Evolutionary conservation across 352 stramenopile genomes (phyloP).

Genomic region (Globisporangium splendens): DNA sequence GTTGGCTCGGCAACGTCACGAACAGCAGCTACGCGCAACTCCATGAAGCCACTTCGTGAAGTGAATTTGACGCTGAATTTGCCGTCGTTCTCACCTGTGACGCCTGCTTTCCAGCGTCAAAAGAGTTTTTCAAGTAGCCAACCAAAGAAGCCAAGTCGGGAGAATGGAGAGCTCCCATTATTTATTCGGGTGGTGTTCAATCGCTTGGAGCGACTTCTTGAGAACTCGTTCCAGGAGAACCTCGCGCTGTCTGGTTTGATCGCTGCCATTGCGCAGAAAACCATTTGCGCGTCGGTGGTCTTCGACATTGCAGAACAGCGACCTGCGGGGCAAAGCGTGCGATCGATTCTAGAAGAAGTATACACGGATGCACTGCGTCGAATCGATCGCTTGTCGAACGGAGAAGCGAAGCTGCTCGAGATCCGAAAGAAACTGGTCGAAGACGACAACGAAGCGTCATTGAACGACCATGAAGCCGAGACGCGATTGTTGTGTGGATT

Average conservation of each 20-base stretch:
- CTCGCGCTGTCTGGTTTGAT: constrained; percentile 76
- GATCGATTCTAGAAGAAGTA: constrained; percentile 79
- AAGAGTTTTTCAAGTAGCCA: constrained; percentile 5
- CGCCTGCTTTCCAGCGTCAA: constrained; percentile 16
- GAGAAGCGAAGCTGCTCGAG: constrained; percentile 34
- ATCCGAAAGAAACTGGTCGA: constrained; percentile 63
- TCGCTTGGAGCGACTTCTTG: constrained; percentile 66
- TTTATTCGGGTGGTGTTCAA: constrained; percentile 78
- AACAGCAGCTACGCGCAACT: constrained; percentile 52
- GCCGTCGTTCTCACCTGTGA: constrained; percentile 64
- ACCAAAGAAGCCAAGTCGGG: constrained; percentile 4
- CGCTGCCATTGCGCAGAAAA: constrained; percentile 65
- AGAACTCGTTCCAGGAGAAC: constrained; percentile 84
- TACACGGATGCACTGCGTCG: constrained; percentile 61
- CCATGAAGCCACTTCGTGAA: constrained; percentile 65
- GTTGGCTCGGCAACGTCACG: constrained; percentile 28
- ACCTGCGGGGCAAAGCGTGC: constrained; percentile 45
- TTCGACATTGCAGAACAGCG: constrained; percentile 53
- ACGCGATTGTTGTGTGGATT: constrained; percentile 65
- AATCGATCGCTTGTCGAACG: constrained; percentile 57
- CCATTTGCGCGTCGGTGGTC: constrained; percentile 37
- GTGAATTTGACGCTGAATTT: constrained; percentile 65
- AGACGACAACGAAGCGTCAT: constrained; percentile 55
- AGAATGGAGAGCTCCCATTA: constrained; percentile 25
- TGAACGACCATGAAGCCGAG: constrained; percentile 66